Evolutionary conservation across 1,139 yeast genomes (phyloP), one percentile per base, ranked within the genome.

Genomic region (Kodamaea derodonti): DNA sequence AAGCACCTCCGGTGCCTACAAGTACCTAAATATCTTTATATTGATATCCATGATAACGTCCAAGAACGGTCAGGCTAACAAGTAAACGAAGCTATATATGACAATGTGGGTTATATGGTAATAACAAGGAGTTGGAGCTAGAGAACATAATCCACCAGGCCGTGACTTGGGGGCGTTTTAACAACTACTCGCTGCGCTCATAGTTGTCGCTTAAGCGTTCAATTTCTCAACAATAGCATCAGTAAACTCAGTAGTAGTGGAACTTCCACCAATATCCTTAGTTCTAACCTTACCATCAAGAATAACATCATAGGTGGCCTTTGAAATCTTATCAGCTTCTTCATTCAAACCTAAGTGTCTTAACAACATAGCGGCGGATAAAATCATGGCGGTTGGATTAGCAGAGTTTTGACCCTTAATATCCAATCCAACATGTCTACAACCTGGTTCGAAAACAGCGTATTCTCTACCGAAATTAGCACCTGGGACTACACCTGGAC

Each of bases 401-500:
- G 97, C 97, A 48, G 85, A 75, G 74, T 87, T 84, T 68, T 85
- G 80, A 60, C 95, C 97, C 74, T 86, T 77, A 62, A 92, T 85
- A 69, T 90, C 97, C 56, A 88, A 77, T 67, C 97, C 98, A 56
- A 90, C 97, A 72, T 92, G 98, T 77, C 97, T 85, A 72, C 97
- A 90, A 67, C 97, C 98, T 54, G 98, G 98, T 75, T 92, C 98
- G 65, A 92, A 92, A 47, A 92, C 94, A 41, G 98, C 97, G 65
- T 84, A 83, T 59, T 92, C 97, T 65, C 96, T 84, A 68, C 98
- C 97, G 54, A 86, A 88, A 76, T 88, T 86, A 55, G 95, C 97
- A 68, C 97, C 97, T 55, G 98, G 97, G 39, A 92, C 96, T 55
- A 92, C 75, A 68, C 97, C 97, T 59, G 97, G 97, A 54, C 97